A percentile compares a stretch with the other conserved stretches of the same genome.
Evolutionary conservation across 345 rosid species (phyloP).

Genomic region (Gossypium australe): DNA sequence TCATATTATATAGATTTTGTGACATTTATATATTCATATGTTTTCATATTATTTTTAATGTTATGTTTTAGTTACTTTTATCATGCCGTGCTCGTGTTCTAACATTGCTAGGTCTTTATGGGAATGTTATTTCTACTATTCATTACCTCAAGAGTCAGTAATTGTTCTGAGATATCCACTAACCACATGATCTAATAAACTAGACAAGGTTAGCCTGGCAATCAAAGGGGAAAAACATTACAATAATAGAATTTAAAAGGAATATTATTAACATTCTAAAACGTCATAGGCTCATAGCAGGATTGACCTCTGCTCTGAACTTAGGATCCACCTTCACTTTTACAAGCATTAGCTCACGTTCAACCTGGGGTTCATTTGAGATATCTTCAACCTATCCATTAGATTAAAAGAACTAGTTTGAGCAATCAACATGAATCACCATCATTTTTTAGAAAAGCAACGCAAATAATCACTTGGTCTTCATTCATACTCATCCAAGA

Average conservation of each 20-base stretch:
- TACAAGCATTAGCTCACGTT: conserved; percentile 83
- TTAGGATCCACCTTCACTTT: conserved; percentile 62
- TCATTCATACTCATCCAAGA: too few relatives aligned
- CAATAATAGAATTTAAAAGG: background rate
- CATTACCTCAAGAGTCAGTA: conserved; percentile 75
- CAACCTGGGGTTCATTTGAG: conserved; percentile 87
- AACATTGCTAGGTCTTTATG: too few relatives aligned
- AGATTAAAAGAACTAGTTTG: background rate
- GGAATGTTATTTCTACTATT: background rate
- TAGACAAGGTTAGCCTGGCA: conserved; percentile 10
- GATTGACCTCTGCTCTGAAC: conserved; percentile 57
- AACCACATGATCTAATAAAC: conserved; percentile 75
- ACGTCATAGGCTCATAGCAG: background rate
- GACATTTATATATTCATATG: background rate
- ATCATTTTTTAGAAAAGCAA: too few relatives aligned
- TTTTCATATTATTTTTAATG: background rate
- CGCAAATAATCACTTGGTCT: too few relatives aligned
- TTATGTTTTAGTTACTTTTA: background rate
- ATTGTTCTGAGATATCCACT: conserved; percentile 69
- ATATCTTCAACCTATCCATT: conserved; percentile 69
- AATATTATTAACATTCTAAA: background rate
- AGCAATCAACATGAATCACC: too few relatives aligned
- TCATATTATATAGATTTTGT: background rate
- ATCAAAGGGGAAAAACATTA: conserved; percentile 1
- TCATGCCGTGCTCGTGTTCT: background rate